Evolutionary conservation across 208 protist genomes (phyloP), one percentile per base, ranked within the genome.

Genomic region (Phytomonas francai): DNA sequence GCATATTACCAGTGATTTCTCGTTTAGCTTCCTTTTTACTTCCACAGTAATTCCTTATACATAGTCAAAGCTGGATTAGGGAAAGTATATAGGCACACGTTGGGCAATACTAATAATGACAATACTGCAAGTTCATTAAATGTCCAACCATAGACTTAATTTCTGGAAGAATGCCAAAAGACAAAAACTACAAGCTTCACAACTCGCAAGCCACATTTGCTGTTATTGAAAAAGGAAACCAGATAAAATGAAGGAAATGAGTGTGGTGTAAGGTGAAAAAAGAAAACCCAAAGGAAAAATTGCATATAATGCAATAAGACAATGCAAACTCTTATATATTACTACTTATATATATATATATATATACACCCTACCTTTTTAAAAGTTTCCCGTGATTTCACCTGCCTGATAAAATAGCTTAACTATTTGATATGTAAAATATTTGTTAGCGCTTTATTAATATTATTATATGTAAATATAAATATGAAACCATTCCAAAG

Each of bases 161-260:
- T 65, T 63, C 3, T n/a, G 63, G 33, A 65, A 66, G 51, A 49
- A n/a, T 54, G 27, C 2, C 34, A 59, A 67, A 73, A 31, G 49
- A 73, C 54, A 1, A 73, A 73, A 45, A 68, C 49, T 54, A 39
- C 31, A 22, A 31, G 0, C 22, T 30, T 34, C 30, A 59, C 57
- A 25, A 51, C 54, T 51, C 58, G 2, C n/a, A 16, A 32, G 16
- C 32, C 36, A 66, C 36, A 39, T 31, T 33, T 22, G 2, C 29
- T 7, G 33, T 33, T 61, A 22, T 11, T 31, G 8, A 73, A 56
- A 63, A 39, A 31, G 58, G 32, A 34, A 76, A 34, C 2, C 51
- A 73, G 59, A 71, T 30, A 63, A 76, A 67, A 59, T 34, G 27
- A 64, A 64, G 25, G 42, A 58, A 59, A 60, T 11, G n/a, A 56